phyloP scores from a whole-genome alignment of 176 grass and related monocot species.

The Saccharum officinarum region DNA sequence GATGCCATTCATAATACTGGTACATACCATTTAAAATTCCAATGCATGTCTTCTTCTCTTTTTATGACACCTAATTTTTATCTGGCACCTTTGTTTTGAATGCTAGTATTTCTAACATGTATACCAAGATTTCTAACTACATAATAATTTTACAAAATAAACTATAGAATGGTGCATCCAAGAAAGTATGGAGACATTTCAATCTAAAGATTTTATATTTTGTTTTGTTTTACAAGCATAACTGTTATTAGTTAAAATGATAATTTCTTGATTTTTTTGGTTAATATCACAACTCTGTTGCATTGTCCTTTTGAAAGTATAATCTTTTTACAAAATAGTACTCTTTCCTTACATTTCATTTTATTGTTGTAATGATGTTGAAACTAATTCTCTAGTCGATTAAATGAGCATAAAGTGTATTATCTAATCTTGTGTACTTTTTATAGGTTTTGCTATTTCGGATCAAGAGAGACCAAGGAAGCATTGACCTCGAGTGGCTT shows the following conservation, averaged over 20 bases:
- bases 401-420: not conserved
- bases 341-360: not conserved
- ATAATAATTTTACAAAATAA: not conserved
- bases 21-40: not conserved
- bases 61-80: too few species aligned
- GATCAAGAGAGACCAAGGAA: slow-evolving; percentile 20
- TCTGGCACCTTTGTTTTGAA: too few species aligned
- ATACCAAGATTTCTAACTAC: not conserved
- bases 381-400: not conserved
- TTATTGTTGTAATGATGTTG: not conserved
- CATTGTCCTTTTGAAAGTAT: not conserved
- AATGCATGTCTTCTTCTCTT: too few species aligned
- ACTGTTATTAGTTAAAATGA: not conserved
- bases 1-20: not conserved
- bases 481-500: not conserved
- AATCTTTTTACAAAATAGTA: not conserved
- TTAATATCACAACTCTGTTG: not conserved
- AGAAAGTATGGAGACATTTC: not conserved
- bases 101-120: too few species aligned
- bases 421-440: not conserved
- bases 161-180: not conserved
- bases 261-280: not conserved
- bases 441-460: not conserved
- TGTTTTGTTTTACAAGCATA: not conserved
- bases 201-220: not conserved